Conservation (phyloP, 192 early-diverging fungal species). For the Powellomyces hirtus region DNA sequence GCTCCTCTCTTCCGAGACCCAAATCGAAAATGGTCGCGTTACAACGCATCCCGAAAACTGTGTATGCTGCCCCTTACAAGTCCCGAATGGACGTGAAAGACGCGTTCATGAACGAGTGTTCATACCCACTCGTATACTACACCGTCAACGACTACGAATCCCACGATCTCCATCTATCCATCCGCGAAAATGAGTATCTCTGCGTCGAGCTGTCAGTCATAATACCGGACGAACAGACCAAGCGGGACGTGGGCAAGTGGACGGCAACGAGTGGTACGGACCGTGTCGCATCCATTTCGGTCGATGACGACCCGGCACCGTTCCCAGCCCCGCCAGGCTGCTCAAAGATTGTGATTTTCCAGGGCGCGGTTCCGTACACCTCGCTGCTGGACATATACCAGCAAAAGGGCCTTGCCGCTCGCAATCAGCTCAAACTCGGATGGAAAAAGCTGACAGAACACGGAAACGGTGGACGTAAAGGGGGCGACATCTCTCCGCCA, state of each 20-base stretch:
- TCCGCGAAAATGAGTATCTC: constrained; percentile 81
- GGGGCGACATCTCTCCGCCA: constrained; percentile 34
- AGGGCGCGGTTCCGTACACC: constrained; percentile 85
- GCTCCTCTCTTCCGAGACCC: background rate
- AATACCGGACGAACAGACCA: constrained; percentile 49
- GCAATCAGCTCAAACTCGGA: constrained; percentile 43
- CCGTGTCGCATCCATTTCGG: constrained; percentile 26
- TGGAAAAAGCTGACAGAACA: constrained; percentile 60
- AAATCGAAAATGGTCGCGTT: constrained; percentile 72
- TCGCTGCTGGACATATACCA: constrained; percentile 82
- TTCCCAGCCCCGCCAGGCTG: constrained; percentile 58
- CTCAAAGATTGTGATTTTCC: constrained; percentile 76
- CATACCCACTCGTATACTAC: constrained; percentile 90
- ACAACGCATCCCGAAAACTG: constrained; percentile 71
- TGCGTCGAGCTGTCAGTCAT: constrained; percentile 85
- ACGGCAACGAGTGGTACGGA: constrained; percentile 39
- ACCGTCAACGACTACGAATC: constrained; percentile 91
- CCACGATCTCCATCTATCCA: constrained; percentile 82
- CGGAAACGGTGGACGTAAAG: constrained; percentile 1
- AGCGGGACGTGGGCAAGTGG: constrained; percentile 13
- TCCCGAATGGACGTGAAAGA: constrained; percentile 89
- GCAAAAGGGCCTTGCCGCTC: constrained; percentile 58
- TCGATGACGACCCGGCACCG: constrained; percentile 43
- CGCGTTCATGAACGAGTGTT: constrained; percentile 80
- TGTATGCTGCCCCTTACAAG: constrained; percentile 88